These are phyloP conservation scores for Huntiella decipiens DNA, from an alignment of 2,329 filamentous ascomycete genomes.

Conservation along the genomic window DNA sequence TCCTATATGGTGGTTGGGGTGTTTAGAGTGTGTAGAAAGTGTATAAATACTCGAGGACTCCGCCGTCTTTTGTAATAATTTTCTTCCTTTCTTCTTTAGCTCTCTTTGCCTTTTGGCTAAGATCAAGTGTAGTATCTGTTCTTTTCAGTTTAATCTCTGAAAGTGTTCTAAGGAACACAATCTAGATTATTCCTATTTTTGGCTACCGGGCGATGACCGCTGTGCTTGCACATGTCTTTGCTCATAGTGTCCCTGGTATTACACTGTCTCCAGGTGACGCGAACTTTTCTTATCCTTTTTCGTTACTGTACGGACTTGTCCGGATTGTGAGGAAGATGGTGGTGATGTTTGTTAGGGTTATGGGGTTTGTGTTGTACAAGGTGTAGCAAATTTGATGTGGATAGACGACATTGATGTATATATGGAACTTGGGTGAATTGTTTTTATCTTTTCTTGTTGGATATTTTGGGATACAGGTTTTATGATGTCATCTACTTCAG, in stretches of 20 bases:
- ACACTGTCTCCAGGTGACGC: constrained; percentile 27
- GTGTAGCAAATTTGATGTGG: background rate
- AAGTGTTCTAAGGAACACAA: constrained; percentile 55
- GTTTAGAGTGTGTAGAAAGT: constrained; percentile 23
- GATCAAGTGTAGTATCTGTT: constrained; percentile 96
- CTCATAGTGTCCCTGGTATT: constrained; percentile 21
- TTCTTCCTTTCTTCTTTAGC: constrained; percentile 21
- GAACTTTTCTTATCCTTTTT: constrained; percentile 19
- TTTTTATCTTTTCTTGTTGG: background rate
- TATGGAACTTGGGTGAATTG: background rate
- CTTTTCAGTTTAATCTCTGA: constrained; percentile 96
- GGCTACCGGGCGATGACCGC: constrained; percentile 11
- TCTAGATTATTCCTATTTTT: constrained; percentile 69
- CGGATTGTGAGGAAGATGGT: constrained; percentile 21
- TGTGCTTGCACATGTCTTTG: constrained; percentile 12
- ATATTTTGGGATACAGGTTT: background rate
- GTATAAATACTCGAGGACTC: constrained; percentile 37
- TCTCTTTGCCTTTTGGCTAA: constrained; percentile 41
- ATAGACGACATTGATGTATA: background rate
- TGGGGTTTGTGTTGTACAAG: background rate
- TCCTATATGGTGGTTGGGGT: too few species aligned
- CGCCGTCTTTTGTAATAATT: constrained; percentile 71
- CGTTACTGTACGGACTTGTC: constrained; percentile 22
- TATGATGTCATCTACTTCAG: background rate
- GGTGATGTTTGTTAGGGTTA: background rate